phyloP scores from a whole-genome alignment of 495 filamentous ascomycete genomes.

The Parathielavia hyrcaniae region DNA sequence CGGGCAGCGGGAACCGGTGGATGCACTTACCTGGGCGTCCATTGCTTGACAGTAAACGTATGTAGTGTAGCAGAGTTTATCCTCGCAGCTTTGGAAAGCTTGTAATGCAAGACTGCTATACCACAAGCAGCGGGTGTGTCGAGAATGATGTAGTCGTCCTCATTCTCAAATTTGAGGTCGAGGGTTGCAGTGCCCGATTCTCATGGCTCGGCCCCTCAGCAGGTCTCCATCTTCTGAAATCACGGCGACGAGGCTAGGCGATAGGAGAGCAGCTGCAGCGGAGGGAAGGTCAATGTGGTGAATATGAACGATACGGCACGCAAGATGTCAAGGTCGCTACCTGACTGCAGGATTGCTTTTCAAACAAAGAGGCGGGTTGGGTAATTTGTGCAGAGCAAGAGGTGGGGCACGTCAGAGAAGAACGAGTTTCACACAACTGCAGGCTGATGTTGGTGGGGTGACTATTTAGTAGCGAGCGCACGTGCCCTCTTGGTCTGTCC shows the following conservation, averaged over 20 bases:
- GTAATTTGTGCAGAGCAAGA: slow-evolving; percentile 13
- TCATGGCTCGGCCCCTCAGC: slow-evolving; percentile 26
- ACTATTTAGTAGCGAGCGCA: background rate
- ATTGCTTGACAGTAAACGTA: slow-evolving; percentile 23
- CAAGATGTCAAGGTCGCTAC: background rate
- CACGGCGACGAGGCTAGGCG: background rate
- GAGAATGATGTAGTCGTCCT: slow-evolving; percentile 21
- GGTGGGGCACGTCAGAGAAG: slow-evolving; percentile 14
- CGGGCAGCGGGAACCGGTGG: slow-evolving; percentile 13
- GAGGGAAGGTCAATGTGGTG: background rate
- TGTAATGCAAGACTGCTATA: slow-evolving; percentile 30
- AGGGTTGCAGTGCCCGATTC: slow-evolving; percentile 27
- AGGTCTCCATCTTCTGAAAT: slow-evolving; percentile 18
- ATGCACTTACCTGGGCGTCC: slow-evolving; percentile 32
- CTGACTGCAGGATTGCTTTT: too few species aligned
- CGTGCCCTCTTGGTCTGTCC: background rate
- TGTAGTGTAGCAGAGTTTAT: slow-evolving; percentile 2
- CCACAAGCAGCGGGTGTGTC: slow-evolving; percentile 26
- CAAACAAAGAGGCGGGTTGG: slow-evolving; percentile 9
- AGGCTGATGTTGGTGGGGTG: slow-evolving; percentile 17
- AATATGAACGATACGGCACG: background rate
- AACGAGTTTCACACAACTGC: slow-evolving; percentile 12
- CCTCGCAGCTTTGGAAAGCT: background rate
- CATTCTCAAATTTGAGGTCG: slow-evolving; percentile 29
- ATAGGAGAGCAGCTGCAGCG: background rate